Evolutionary conservation across 2,329 filamentous ascomycete genomes (phyloP).

Genomic region (Neofusicoccum sp.): DNA sequence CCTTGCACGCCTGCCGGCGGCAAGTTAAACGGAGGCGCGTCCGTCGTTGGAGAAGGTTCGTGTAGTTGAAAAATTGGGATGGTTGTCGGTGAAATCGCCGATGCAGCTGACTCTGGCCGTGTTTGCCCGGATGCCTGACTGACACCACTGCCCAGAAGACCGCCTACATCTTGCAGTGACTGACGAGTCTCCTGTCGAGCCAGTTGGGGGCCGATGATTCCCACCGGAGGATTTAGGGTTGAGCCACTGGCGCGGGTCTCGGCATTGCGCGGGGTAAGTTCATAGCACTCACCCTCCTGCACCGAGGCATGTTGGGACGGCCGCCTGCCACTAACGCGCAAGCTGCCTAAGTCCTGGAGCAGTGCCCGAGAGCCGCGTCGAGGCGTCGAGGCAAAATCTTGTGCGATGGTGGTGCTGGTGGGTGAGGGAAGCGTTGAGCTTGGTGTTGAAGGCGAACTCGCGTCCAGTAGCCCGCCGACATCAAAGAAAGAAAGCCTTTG

Average conservation of each 20-base stretch:
- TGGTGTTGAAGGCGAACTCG: constrained; percentile 28
- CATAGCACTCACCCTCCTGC: constrained; percentile 17
- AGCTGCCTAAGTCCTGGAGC: constrained; percentile 36
- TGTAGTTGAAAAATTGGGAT: not conserved
- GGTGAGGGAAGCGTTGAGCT: constrained; percentile 15
- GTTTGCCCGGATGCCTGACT: not conserved
- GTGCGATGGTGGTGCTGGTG: constrained; percentile 38
- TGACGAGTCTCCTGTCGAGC: constrained; percentile 23
- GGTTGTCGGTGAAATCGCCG: not conserved
- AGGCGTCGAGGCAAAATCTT: constrained; percentile 44
- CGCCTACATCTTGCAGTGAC: constrained; percentile 12
- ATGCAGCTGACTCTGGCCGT: constrained; percentile 1
- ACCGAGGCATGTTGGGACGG: constrained; percentile 13
- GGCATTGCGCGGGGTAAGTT: constrained; percentile 18
- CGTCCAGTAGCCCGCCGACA: constrained; percentile 72
- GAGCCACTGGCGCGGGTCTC: not conserved
- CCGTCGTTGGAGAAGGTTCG: not conserved
- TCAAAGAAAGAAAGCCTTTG: constrained; percentile 80
- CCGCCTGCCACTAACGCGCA: constrained; percentile 22
- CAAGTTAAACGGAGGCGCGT: not conserved
- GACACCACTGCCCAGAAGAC: not conserved
- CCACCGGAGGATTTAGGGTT: not conserved
- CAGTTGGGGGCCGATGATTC: constrained; percentile 3
- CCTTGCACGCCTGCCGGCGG: not conserved
- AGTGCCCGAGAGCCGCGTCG: constrained; percentile 34